These are phyloP conservation scores for Alternaria rosae DNA, from an alignment of 2,329 filamentous ascomycete species.

Conservation along the genomic window DNA sequence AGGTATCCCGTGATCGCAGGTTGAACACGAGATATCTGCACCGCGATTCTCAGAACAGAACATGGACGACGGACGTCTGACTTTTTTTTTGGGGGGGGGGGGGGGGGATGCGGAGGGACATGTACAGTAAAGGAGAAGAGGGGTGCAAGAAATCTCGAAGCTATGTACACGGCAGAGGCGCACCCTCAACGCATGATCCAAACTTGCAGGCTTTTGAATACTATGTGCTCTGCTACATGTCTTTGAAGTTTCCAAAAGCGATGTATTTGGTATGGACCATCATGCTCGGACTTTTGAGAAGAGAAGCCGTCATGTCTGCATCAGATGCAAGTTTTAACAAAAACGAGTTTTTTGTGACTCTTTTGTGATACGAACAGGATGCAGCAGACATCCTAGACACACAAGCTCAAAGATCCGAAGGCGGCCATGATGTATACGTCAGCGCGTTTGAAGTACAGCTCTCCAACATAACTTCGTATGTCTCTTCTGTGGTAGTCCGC, in stretches of 20 bases:
- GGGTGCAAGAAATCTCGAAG: background rate
- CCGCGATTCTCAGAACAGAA: background rate
- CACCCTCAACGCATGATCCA: background rate
- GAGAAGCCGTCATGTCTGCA: background rate
- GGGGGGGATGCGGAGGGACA: background rate
- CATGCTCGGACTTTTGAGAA: background rate
- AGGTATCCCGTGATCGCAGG: background rate
- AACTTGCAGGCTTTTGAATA: background rate
- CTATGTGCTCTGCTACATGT: background rate
- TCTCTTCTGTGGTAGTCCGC: background rate
- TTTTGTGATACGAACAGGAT: background rate
- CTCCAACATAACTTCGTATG: background rate
- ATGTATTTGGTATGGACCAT: background rate
- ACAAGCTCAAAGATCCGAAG: background rate
- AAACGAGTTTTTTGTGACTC: background rate
- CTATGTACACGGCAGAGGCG: background rate
- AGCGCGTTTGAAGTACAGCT: background rate
- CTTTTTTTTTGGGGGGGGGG: no score
- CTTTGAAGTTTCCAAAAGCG: background rate
- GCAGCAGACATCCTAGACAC: background rate
- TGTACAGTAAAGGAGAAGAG: background rate
- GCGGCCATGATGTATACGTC: background rate
- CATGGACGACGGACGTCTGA: background rate
- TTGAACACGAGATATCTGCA: background rate
- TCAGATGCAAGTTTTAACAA: background rate